Evolutionary conservation across 2,329 filamentous ascomycete species (phyloP).

Genomic region (Pyrenophora seminiperda): DNA sequence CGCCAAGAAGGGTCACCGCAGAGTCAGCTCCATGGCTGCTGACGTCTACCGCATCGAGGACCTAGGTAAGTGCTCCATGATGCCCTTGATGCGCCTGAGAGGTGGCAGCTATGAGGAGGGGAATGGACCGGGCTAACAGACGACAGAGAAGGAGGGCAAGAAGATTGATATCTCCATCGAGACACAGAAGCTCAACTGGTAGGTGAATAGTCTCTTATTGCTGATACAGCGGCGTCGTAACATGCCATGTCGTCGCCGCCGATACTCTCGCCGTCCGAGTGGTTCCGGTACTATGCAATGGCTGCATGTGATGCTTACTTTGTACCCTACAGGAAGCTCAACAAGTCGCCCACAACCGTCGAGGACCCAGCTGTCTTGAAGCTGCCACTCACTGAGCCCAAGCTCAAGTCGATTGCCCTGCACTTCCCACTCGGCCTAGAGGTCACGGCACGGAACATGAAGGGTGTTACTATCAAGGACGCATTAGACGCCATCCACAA

Average conservation of each 20-base stretch:
- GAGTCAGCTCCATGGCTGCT: slow-evolving; percentile 73
- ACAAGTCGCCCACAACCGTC: slow-evolving; percentile 76
- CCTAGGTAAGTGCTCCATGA: slow-evolving; percentile 66
- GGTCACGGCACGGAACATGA: slow-evolving; percentile 86
- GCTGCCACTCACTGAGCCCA: slow-evolving; percentile 77
- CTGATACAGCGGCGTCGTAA: neutral
- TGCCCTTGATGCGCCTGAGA: slow-evolving; percentile 19
- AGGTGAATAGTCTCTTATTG: slow-evolving; percentile 47
- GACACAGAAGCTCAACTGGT: slow-evolving; percentile 89
- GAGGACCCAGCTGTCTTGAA: slow-evolving; percentile 87
- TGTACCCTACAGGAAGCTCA: slow-evolving; percentile 76
- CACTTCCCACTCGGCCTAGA: slow-evolving; percentile 87
- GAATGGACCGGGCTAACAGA: slow-evolving; percentile 43
- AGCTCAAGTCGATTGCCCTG: slow-evolving; percentile 92
- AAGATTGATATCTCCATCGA: slow-evolving; percentile 76
- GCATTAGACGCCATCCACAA: slow-evolving; percentile 95
- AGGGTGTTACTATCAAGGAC: slow-evolving; percentile 97
- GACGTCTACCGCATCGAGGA: slow-evolving; percentile 85
- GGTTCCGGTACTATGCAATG: slow-evolving; percentile 7
- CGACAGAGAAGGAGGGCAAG: slow-evolving; percentile 72
- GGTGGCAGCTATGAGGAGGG: slow-evolving; percentile 34
- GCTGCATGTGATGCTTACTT: slow-evolving; percentile 21
- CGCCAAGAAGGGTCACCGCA: slow-evolving; percentile 68
- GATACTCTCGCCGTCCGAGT: slow-evolving; percentile 14
- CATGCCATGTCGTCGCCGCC: neutral